These are phyloP conservation scores for Pseudomassariella vexata DNA, from an alignment of 2,329 filamentous ascomycete species.

Conservation along the genomic window DNA sequence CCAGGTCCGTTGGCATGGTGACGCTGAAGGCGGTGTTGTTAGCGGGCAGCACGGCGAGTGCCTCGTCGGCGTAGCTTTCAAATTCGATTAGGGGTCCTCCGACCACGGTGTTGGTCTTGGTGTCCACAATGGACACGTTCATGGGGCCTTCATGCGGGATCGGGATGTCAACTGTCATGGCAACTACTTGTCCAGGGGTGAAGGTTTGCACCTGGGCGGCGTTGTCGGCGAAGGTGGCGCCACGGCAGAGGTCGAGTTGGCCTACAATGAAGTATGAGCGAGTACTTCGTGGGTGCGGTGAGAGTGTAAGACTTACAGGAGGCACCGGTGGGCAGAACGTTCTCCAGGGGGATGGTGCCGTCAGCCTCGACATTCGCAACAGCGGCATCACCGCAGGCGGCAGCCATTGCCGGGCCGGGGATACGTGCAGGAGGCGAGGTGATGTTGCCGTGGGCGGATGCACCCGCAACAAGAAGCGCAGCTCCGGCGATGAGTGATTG, in stretches of 20 bases:
- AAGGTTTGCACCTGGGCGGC: conserved; percentile 34
- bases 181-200: conserved; percentile 34
- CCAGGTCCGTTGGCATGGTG: conserved; percentile 23
- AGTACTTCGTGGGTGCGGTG: too few species aligned
- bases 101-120: conserved; percentile 43
- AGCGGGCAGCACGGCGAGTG: conserved; percentile 24
- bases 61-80: conserved; percentile 46
- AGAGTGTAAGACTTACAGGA: conserved; percentile 17
- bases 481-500: conserved; percentile 7
- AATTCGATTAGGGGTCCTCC: conserved; percentile 48
- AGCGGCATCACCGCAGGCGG: conserved; percentile 34
- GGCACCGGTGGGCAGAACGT: conserved; percentile 15
- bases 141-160: conserved; percentile 39
- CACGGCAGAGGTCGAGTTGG: conserved; percentile 41
- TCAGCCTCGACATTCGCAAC: conserved; percentile 18
- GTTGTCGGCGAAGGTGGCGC: conserved; percentile 40
- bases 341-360: conserved; percentile 30
- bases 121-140: conserved; percentile 55
- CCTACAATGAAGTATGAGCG: conserved; percentile 19
- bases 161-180: conserved; percentile 32
- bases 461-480: conserved; percentile 18
- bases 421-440: conserved; percentile 32
- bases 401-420: conserved; percentile 35
- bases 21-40: conserved; percentile 41
- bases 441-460: conserved; percentile 38